Percentiles rank a stretch among this genome's conserved stretches.
phyloP scores from a whole-genome alignment of 768 basidiomycete species.

The Cystobasidium ongulense region DNA sequence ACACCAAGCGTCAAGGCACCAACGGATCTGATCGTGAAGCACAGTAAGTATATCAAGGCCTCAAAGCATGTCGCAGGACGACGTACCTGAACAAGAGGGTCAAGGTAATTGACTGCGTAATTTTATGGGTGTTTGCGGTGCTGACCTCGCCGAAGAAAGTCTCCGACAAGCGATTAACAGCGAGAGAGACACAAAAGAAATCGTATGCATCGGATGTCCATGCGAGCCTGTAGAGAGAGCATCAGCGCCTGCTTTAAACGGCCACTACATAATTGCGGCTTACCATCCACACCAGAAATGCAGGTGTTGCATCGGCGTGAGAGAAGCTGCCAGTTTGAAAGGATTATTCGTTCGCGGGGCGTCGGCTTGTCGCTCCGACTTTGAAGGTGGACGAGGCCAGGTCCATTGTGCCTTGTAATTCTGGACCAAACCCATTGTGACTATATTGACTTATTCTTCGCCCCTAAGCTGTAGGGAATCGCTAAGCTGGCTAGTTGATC shows the following conservation, averaged over 20 bases:
- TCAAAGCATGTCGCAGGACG: constrained; percentile 36
- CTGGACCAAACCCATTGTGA: background rate
- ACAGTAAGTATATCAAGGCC: constrained; percentile 27
- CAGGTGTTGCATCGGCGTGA: background rate
- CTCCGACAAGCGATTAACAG: constrained; percentile 38
- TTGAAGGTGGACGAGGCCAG: constrained; percentile 19
- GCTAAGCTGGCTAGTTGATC: no score
- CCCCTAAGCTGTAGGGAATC: no score
- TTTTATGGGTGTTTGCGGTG: constrained; percentile 20
- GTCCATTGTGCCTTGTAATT: background rate
- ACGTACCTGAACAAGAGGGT: constrained; percentile 82
- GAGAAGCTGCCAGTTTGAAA: constrained; percentile 13
- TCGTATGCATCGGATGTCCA: constrained; percentile 79
- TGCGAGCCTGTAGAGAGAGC: constrained; percentile 52
- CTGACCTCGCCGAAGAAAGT: constrained; percentile 40
- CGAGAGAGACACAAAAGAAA: constrained; percentile 55
- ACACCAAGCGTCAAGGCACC: constrained; percentile 62
- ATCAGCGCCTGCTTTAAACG: background rate
- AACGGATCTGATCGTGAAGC: background rate
- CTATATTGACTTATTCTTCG: background rate
- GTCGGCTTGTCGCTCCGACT: constrained; percentile 15
- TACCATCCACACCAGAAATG: constrained; percentile 24
- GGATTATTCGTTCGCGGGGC: constrained; percentile 10
- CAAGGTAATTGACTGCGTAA: constrained; percentile 73
- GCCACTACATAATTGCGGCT: no score